These are phyloP conservation scores for Agmasoma carcini DNA, from an alignment of 371 early-diverging fungal genomes.

Conservation along the genomic window DNA sequence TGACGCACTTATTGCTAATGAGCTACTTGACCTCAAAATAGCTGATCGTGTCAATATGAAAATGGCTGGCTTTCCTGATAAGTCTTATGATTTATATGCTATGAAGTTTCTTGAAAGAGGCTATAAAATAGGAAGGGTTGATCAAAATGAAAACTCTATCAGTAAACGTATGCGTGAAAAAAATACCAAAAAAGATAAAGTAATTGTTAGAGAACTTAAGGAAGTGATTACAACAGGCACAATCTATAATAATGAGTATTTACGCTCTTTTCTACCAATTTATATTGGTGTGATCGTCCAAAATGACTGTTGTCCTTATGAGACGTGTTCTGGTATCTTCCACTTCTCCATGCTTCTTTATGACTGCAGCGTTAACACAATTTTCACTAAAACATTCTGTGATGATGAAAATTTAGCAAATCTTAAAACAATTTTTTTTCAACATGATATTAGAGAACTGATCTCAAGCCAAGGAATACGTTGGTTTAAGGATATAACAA, in stretches of 20 bases:
- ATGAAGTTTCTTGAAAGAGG: slow-evolving; percentile 84
- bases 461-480: slow-evolving; percentile 14
- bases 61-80: slow-evolving; percentile 96
- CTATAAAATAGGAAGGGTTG: slow-evolving; percentile 86
- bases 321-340: slow-evolving; percentile 36
- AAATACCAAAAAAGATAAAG: slow-evolving; percentile 57
- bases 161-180: slow-evolving; percentile 81
- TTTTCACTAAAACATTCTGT: slow-evolving; percentile 62
- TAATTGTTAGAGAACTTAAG: slow-evolving; percentile 82
- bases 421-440: slow-evolving; percentile 67
- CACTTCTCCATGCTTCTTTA: slow-evolving; percentile 71
- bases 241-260: slow-evolving; percentile 67
- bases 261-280: slow-evolving; percentile 53
- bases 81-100: slow-evolving; percentile 80
- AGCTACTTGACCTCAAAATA: slow-evolving; percentile 80
- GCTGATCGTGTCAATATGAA: slow-evolving; percentile 91
- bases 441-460: slow-evolving; percentile 50
- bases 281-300: slow-evolving; percentile 57
- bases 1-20: slow-evolving; percentile 92
- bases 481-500: background rate
- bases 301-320: slow-evolving; percentile 45
- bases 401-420: slow-evolving; percentile 70
- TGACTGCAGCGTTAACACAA: slow-evolving; percentile 77
- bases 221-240: slow-evolving; percentile 82
- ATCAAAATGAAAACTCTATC: slow-evolving; percentile 85